Evolutionary conservation across 768 basidiomycete genomes (phyloP).

Genomic region (Pholiota molesta): DNA sequence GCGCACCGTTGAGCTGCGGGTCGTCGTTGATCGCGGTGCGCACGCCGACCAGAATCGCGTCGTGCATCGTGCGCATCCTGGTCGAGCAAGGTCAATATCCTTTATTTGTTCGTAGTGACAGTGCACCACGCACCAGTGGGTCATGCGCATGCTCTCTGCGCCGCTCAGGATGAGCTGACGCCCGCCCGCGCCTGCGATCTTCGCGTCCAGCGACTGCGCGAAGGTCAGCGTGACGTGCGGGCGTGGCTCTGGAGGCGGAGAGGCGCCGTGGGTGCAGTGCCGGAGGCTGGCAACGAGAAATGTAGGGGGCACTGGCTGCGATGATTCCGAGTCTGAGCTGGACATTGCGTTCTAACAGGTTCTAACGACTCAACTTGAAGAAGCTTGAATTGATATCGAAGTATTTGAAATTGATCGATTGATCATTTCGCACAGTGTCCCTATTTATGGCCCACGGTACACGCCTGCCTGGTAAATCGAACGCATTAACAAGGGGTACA

Average conservation of each 20-base stretch:
- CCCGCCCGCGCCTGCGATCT: constrained; percentile 79
- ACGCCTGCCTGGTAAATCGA: no score
- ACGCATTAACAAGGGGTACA: no score
- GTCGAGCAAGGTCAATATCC: not conserved
- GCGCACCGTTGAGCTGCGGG: constrained; percentile 89
- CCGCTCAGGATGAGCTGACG: constrained; percentile 84
- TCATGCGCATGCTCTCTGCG: constrained; percentile 87
- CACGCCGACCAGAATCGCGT: constrained; percentile 89
- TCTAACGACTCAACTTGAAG: no score
- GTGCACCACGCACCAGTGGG: constrained; percentile 73
- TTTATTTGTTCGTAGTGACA: constrained; percentile 44
- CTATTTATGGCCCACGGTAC: no score
- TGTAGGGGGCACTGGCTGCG: constrained; percentile 1
- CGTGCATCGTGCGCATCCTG: constrained; percentile 92
- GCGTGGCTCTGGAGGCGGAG: constrained; percentile 26
- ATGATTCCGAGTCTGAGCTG: no score
- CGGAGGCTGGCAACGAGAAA: constrained; percentile 1
- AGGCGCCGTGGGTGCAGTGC: not conserved
- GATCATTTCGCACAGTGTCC: no score
- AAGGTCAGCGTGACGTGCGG: constrained; percentile 82
- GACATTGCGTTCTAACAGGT: no score
- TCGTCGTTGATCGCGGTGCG: constrained; percentile 91
- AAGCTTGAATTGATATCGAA: no score
- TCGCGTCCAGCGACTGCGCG: constrained; percentile 84
- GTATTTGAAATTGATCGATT: no score